phyloP scores from a whole-genome alignment of 2,329 filamentous ascomycete genomes.

The Talaromyces marneffei region DNA sequence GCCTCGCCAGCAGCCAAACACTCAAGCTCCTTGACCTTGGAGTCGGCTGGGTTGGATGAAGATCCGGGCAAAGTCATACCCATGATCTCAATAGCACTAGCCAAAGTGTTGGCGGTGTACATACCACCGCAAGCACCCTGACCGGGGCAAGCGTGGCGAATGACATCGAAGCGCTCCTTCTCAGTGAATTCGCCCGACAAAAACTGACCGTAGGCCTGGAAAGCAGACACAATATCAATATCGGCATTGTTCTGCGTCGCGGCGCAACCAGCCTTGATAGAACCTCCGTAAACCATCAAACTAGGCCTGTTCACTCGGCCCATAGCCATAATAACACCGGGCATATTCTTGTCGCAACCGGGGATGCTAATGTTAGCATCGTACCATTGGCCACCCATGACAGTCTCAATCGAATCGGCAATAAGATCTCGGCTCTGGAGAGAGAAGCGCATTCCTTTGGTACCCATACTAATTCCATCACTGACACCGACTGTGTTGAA shows the following conservation, averaged over 20 bases:
- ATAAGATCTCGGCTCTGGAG: conserved; percentile 94
- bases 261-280: conserved; percentile 86
- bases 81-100: conserved; percentile 65
- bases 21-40: conserved; percentile 64
- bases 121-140: conserved; percentile 81
- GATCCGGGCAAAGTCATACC: conserved; percentile 77
- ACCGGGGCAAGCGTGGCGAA: conserved; percentile 82
- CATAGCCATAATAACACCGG: conserved; percentile 86
- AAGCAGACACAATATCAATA: conserved; percentile 93
- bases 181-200: conserved; percentile 87
- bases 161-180: conserved; percentile 88
- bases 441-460: conserved; percentile 91
- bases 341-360: conserved; percentile 99
- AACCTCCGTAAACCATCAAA: conserved; percentile 96
- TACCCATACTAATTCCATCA: conserved; percentile 97
- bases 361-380: conserved; percentile 95
- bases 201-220: conserved; percentile 96
- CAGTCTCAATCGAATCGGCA: conserved; percentile 96
- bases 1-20: conserved; percentile 66
- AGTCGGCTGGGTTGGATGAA: conserved; percentile 72
- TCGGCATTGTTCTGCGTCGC: conserved; percentile 63
- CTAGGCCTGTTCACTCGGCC: conserved; percentile 88
- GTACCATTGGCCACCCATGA: conserved; percentile 99
- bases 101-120: conserved; percentile 74
- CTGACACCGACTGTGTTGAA: conserved; percentile 99